A percentile compares a stretch with the other conserved stretches of the same genome.
Evolutionary conservation across 2,329 filamentous ascomycete genomes (phyloP).

Genomic region (Aplosporella prunicola): DNA sequence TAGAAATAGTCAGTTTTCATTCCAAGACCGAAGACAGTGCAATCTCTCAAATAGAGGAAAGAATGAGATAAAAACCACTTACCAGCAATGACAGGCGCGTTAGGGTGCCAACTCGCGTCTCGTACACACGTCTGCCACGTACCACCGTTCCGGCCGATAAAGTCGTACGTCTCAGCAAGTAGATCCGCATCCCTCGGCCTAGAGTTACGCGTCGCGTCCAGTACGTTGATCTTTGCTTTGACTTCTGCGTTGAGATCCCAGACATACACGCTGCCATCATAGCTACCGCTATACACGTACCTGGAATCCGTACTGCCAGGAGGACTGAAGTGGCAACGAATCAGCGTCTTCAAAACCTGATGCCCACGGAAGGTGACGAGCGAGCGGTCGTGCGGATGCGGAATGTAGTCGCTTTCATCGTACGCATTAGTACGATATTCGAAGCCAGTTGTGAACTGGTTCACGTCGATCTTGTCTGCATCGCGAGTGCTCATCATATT

Average conservation of each 20-base stretch:
- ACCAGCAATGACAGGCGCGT: constrained; percentile 67
- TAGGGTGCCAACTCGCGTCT: constrained; percentile 87
- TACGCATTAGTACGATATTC: constrained; percentile 67
- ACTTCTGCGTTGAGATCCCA: constrained; percentile 90
- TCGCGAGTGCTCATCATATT: constrained; percentile 71
- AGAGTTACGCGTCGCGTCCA: constrained; percentile 55
- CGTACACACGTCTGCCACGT: constrained; percentile 71
- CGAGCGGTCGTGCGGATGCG: constrained; percentile 78
- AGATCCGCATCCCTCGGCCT: constrained; percentile 46
- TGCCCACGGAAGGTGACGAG: constrained; percentile 91
- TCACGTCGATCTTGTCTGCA: constrained; percentile 48
- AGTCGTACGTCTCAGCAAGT: constrained; percentile 48
- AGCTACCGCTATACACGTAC: constrained; percentile 87
- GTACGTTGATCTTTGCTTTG: constrained; percentile 69
- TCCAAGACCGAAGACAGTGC: not conserved
- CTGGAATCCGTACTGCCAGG: constrained; percentile 74
- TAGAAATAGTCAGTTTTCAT: constrained; percentile 26
- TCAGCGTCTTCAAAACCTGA: constrained; percentile 77
- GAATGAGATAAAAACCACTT: constrained; percentile 19
- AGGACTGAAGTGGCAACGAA: constrained; percentile 91
- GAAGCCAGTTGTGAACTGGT: constrained; percentile 53
- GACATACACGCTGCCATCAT: constrained; percentile 80
- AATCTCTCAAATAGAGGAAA: not conserved
- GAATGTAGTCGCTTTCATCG: constrained; percentile 55
- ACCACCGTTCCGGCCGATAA: constrained; percentile 44